Conservation (phyloP, 1,284 basidiomycete species). For the Pulveroboletus sp. region DNA sequence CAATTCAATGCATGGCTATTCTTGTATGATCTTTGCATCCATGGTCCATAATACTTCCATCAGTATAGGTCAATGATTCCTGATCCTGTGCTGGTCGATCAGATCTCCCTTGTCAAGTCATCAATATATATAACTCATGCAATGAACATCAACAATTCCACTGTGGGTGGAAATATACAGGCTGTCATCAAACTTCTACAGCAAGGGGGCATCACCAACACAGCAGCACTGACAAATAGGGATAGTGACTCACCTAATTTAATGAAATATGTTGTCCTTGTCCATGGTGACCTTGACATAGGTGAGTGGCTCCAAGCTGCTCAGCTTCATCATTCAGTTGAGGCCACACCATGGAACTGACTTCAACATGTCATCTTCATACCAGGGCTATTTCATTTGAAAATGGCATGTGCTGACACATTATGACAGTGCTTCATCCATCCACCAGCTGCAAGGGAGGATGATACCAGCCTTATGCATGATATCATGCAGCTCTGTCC, state of each 20-base stretch:
- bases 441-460: not conserved
- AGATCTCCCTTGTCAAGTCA: not conserved
- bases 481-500: not conserved
- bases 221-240: not conserved
- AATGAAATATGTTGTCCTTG: constrained; percentile 23
- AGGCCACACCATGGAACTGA: constrained; percentile 17
- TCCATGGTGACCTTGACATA: constrained; percentile 34
- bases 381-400: constrained; percentile 36
- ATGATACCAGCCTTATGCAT: constrained; percentile 12
- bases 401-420: constrained; percentile 38
- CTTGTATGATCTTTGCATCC: not conserved
- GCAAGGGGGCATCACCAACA: not conserved
- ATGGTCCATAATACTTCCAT: not conserved
- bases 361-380: constrained; percentile 31
- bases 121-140: not conserved
- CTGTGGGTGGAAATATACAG: not conserved
- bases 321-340: constrained; percentile 4
- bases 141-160: constrained; percentile 5
- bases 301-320: constrained; percentile 17
- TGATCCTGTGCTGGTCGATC: not conserved
- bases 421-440: constrained; percentile 28
- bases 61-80: not conserved
- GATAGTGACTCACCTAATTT: constrained; percentile 11
- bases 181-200: not conserved
- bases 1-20: constrained; percentile 33